Conservation (phyloP, 1,284 basidiomycete species). For the Ustilago bromivora region DNA sequence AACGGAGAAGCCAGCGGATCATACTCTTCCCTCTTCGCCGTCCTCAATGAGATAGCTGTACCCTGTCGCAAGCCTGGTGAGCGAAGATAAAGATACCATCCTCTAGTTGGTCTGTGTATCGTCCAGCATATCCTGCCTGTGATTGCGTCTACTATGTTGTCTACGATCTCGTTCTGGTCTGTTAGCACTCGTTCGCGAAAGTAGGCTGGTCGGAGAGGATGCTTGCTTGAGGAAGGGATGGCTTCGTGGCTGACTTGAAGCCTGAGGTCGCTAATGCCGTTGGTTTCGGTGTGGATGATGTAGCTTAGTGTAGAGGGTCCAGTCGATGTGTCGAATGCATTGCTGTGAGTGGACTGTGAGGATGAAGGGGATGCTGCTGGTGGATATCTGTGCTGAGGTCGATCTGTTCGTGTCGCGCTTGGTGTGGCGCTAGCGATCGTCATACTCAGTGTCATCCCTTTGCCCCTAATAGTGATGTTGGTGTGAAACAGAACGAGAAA, state of each 20-base stretch:
- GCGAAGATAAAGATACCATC: slow-evolving; percentile 60
- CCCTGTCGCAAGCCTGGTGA: slow-evolving; percentile 53
- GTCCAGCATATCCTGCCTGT: slow-evolving; percentile 53
- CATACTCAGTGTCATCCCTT: slow-evolving; percentile 1
- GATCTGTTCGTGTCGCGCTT: not conserved
- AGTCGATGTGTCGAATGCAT: not conserved
- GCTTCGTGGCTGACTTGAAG: slow-evolving; percentile 47
- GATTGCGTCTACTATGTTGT: slow-evolving; percentile 49
- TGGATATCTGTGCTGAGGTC: slow-evolving; percentile 11
- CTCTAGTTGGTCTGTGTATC: slow-evolving; percentile 55
- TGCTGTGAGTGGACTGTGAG: not conserved
- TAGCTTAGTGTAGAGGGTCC: slow-evolving; percentile 21
- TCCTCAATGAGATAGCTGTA: slow-evolving; percentile 50
- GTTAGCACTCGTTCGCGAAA: slow-evolving; percentile 50
- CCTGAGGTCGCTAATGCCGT: slow-evolving; percentile 31
- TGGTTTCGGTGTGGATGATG: slow-evolving; percentile 40
- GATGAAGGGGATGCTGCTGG: slow-evolving; percentile 4
- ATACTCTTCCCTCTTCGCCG: slow-evolving; percentile 16
- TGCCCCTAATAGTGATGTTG: not conserved
- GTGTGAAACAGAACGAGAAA: not conserved
- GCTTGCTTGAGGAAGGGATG: slow-evolving; percentile 27
- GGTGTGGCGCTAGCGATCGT: not conserved
- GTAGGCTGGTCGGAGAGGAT: slow-evolving; percentile 46
- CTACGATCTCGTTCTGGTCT: slow-evolving; percentile 59
- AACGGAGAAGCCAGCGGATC: slow-evolving; percentile 47